Evolutionary conservation across 805 yeast genomes (phyloP), one percentile per base, ranked within the genome.

Genomic region (Myxozyma mucilagina): DNA sequence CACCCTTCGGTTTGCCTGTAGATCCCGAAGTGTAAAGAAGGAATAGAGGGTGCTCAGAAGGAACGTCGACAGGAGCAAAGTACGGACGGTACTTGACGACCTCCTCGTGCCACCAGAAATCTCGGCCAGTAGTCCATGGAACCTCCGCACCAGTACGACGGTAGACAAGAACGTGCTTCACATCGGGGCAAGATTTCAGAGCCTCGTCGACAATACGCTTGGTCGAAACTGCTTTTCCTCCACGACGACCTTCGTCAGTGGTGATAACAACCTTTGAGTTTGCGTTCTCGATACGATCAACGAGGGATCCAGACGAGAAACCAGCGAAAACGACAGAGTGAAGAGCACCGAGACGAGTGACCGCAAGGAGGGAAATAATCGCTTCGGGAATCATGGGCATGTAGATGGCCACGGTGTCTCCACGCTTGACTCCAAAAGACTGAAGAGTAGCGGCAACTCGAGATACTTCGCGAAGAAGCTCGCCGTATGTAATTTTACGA

Each of bases 351-450:
- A 93, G 78, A 79, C 99, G 86, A 39, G 86, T 89, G 72, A 91
- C 86, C 50, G 99, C 99, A 72, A 93, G 80, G 83, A 93, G 84
- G n/a, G 99, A 88, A 59, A 94, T 84, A 64, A 94, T 80, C 20
- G 97, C 97, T 78, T 92, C 97, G 53, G 98, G 96, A 64, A 92
- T 92, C 99, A 94, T 93, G 72, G 99, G 99, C 74, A 93, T 79
- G 77, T 93, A 93, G 61, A 93, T 89, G 53, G 97, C 98, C 60
- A 93, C 98, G 32, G 96, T 89, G 73, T 93, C 99, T 72, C 99
- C 99, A 76, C 90, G 89, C 69, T 81, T 79, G 68, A 93, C 93
- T 59, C 99, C 99, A 83, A 91, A 85, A 60, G 86, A 81, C 66
- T 82, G 79, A 73, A 94, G 82, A 47, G 90, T 87, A 69, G 88